phyloP scores from a whole-genome alignment of 306 rosid species.

The Phaseolus lunatus region DNA sequence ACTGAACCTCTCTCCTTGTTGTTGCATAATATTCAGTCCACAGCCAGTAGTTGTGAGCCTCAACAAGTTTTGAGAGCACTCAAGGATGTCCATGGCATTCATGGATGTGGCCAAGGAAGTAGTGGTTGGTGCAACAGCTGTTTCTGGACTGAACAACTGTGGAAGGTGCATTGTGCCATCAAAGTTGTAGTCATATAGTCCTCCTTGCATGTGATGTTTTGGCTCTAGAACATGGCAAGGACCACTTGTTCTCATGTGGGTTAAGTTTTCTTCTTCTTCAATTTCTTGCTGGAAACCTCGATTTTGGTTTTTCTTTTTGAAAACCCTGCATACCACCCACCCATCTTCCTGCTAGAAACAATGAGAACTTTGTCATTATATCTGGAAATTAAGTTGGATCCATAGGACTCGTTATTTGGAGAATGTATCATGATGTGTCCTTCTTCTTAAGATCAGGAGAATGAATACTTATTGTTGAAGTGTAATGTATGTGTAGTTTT shows the following conservation, averaged over 20 bases:
- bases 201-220: conserved; percentile 64
- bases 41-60: conserved; percentile 61
- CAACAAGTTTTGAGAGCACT: conserved; percentile 72
- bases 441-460: not conserved
- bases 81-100: conserved; percentile 63
- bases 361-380: not conserved
- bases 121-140: conserved; percentile 38
- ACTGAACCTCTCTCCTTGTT: conserved; percentile 57
- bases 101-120: conserved; percentile 51
- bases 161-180: conserved; percentile 87
- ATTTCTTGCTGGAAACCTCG: conserved; percentile 67
- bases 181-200: conserved; percentile 57
- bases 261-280: conserved; percentile 52
- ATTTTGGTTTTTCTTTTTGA: conserved; percentile 79
- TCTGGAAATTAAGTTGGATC: not conserved
- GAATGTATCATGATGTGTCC: not conserved
- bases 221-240: conserved; percentile 55
- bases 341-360: conserved; percentile 78
- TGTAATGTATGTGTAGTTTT: not conserved
- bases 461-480: not conserved
- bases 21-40: conserved; percentile 60
- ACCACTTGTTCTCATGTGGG: conserved; percentile 60
- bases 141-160: conserved; percentile 85
- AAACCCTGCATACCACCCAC: conserved; percentile 97
- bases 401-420: not conserved